A percentile compares a stretch with the other conserved stretches of the same genome.
These are phyloP conservation scores for Trametes villosa DNA, from an alignment of 768 basidiomycete species.

Conservation along the genomic window DNA sequence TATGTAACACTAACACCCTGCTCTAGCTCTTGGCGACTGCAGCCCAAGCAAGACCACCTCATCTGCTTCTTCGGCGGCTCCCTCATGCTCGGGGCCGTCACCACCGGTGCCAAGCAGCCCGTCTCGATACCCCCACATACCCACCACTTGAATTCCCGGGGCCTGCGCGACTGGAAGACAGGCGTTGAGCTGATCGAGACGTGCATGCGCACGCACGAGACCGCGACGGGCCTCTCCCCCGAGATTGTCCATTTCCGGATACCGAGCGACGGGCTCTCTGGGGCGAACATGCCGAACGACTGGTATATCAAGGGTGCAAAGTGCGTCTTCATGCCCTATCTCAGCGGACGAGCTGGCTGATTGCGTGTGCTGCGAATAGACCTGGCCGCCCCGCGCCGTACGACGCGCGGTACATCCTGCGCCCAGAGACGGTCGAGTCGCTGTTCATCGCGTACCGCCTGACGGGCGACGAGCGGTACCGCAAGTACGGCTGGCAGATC, in stretches of 20 bases:
- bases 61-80: slow-evolving; percentile 95
- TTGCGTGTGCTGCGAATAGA: slow-evolving; percentile 10
- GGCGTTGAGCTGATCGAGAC: slow-evolving; percentile 85
- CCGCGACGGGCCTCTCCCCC: slow-evolving; percentile 84
- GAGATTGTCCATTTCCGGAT: slow-evolving; percentile 89
- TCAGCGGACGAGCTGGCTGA: too few relatives aligned
- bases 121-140: slow-evolving; percentile 71
- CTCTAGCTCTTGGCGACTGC: slow-evolving; percentile 68
- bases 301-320: slow-evolving; percentile 92
- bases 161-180: slow-evolving; percentile 78
- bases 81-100: slow-evolving; percentile 87
- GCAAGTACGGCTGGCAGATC: slow-evolving; percentile 85
- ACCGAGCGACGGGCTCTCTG: slow-evolving; percentile 56
- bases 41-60: slow-evolving; percentile 93
- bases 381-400: slow-evolving; percentile 47
- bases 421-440: slow-evolving; percentile 95
- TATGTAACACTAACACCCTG: not conserved
- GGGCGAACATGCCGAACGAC: slow-evolving; percentile 54
- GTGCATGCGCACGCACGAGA: slow-evolving; percentile 86
- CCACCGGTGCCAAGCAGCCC: slow-evolving; percentile 53
- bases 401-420: slow-evolving; percentile 92
- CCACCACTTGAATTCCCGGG: slow-evolving; percentile 62
- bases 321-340: slow-evolving; percentile 52
- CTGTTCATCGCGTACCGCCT: slow-evolving; percentile 91
- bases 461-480: slow-evolving; percentile 81